Conservation (phyloP, 2,329 filamentous ascomycete species). For the Sclerotinia minor region DNA sequence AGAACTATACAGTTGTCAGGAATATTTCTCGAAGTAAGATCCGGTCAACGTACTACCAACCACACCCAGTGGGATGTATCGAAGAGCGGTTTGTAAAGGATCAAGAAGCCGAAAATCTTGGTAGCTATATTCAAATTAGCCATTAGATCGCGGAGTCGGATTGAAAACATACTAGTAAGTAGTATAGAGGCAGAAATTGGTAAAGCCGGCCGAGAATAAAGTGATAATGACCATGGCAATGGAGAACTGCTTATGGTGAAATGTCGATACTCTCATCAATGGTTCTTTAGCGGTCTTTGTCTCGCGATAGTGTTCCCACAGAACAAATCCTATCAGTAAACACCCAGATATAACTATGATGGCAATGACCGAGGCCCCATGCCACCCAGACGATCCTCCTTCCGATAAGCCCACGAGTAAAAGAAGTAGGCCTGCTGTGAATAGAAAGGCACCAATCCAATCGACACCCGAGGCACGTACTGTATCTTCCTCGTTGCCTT, state of each 20-base stretch:
- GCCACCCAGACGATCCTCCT: constrained; percentile 69
- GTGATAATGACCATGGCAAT: constrained; percentile 65
- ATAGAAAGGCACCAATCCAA: constrained; percentile 64
- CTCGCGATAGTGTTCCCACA: constrained; percentile 51
- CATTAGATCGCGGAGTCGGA: neutral
- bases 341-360: constrained; percentile 58
- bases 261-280: constrained; percentile 67
- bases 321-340: constrained; percentile 39
- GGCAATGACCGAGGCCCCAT: constrained; percentile 60
- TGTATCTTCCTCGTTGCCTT: constrained; percentile 22
- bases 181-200: constrained; percentile 65
- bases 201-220: constrained; percentile 67
- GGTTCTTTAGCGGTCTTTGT: constrained; percentile 50
- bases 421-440: constrained; percentile 62
- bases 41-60: constrained; percentile 45
- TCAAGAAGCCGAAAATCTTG: constrained; percentile 64
- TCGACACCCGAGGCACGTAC: constrained; percentile 52
- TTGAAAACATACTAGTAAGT: constrained; percentile 55
- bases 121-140: constrained; percentile 47
- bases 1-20: constrained; percentile 26
- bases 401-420: constrained; percentile 68
- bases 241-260: constrained; percentile 58
- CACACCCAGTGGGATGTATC: constrained; percentile 66
- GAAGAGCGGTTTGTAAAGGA: constrained; percentile 65
- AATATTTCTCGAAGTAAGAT: neutral